These are phyloP conservation scores for Blastomyces parvus DNA, from an alignment of 2,329 filamentous ascomycete species.

Conservation along the genomic window DNA sequence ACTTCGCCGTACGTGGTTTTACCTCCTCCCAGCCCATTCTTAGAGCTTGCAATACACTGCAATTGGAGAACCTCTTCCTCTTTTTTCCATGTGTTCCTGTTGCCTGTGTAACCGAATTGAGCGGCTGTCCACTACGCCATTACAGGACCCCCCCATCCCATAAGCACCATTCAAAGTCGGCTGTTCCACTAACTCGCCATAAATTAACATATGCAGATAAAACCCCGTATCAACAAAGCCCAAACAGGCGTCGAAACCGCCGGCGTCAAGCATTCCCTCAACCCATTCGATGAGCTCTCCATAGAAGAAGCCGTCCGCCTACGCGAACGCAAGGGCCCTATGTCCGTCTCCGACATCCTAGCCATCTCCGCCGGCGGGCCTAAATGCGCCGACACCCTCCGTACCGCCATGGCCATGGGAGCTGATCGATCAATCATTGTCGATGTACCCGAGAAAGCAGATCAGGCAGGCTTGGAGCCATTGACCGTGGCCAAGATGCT, in stretches of 20 bases:
- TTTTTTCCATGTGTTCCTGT: neutral
- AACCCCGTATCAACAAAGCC: slow-evolving; percentile 60
- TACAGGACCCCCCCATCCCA: neutral
- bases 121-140: too few relatives aligned
- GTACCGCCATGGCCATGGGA: slow-evolving; percentile 98
- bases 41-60: neutral
- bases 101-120: neutral
- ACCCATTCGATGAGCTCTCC: slow-evolving; percentile 97
- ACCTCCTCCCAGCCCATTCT: neutral
- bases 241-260: slow-evolving; percentile 83
- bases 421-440: slow-evolving; percentile 88
- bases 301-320: slow-evolving; percentile 93
- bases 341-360: slow-evolving; percentile 82
- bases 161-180: too few relatives aligned
- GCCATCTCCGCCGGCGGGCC: slow-evolving; percentile 78
- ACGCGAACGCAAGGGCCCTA: slow-evolving; percentile 72
- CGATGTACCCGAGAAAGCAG: slow-evolving; percentile 58
- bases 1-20: slow-evolving; percentile 60
- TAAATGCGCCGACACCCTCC: slow-evolving; percentile 79
- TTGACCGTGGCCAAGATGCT: slow-evolving; percentile 88
- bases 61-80: neutral
- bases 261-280: slow-evolving; percentile 95
- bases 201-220: slow-evolving; percentile 42
- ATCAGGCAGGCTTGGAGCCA: slow-evolving; percentile 61
- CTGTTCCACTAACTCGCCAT: neutral